Evolutionary conservation across 495 filamentous ascomycete genomes (phyloP).

Genomic region (Lichenothelia convexa): DNA sequence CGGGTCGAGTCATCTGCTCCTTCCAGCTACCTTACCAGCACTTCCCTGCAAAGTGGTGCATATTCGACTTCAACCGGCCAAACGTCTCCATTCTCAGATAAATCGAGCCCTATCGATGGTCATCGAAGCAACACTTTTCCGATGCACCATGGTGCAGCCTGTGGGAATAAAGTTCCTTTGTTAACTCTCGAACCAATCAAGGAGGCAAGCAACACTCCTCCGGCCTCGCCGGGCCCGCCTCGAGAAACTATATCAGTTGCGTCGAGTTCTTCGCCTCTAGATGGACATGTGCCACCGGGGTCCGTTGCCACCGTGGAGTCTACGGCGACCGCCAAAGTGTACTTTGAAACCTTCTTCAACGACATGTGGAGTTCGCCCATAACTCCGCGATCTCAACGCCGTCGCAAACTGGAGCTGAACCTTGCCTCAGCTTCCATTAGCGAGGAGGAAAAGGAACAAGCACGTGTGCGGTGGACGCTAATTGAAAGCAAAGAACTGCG

Average conservation of each 20-base stretch:
- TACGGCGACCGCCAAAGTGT: conserved; percentile 64
- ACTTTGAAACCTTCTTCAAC: conserved; percentile 69
- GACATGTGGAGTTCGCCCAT: conserved; percentile 32
- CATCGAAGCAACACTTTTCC: conserved; percentile 5
- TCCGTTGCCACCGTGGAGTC: conserved; percentile 63
- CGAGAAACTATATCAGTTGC: conserved; percentile 21
- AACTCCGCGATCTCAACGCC: conserved; percentile 46
- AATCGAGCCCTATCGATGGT: conserved; percentile 6
- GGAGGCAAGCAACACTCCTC: conserved; percentile 13
- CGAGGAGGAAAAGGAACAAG: conserved; percentile 34
- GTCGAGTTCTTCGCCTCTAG: conserved; percentile 30
- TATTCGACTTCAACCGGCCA: conserved; percentile 2
- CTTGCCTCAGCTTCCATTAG: conserved; percentile 33
- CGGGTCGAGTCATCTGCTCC: too few relatives aligned
- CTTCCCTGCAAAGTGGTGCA: too few relatives aligned
- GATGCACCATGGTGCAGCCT: conserved; percentile 8
- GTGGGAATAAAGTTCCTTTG: conserved; percentile 7
- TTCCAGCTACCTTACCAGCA: too few relatives aligned
- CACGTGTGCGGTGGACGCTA: conserved; percentile 37
- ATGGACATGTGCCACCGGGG: too few relatives aligned
- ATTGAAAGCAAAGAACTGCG: conserved; percentile 64
- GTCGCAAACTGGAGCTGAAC: conserved; percentile 44
- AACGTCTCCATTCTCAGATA: conserved; percentile 3
- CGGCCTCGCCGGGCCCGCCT: conserved; percentile 15
- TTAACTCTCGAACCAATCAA: conserved; percentile 23